Conservation (phyloP, 257 asterid genomes). For the Paraleonurus japonicus region DNA sequence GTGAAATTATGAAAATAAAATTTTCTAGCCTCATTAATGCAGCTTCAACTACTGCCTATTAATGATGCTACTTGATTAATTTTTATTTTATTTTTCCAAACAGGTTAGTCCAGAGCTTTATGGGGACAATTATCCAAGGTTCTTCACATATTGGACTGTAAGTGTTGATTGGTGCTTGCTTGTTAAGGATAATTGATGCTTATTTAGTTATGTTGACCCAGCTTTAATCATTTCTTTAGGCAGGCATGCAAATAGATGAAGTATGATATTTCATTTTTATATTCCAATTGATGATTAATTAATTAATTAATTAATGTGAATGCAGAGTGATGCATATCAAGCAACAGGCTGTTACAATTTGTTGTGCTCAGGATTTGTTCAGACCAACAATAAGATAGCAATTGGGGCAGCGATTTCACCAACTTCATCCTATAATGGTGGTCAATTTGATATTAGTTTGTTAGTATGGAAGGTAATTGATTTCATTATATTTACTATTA, state of each 20-base stretch:
- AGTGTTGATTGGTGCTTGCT: conserved; percentile 27
- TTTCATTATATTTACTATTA: not conserved
- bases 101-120: conserved; percentile 95
- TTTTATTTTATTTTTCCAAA: not conserved
- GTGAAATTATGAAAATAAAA: not conserved
- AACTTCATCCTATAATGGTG: conserved; percentile 63
- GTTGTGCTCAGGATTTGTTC: conserved; percentile 89
- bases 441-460: conserved; percentile 86
- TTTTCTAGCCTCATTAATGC: conserved; percentile 23
- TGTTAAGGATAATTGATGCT: not conserved
- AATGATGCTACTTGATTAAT: conserved; percentile 16
- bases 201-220: not conserved
- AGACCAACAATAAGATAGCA: conserved; percentile 75
- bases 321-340: conserved; percentile 90
- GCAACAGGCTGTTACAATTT: conserved; percentile 93
- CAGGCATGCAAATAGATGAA: conserved; percentile 21
- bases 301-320: conserved; percentile 19
- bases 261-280: conserved; percentile 5
- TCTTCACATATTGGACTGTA: conserved; percentile 96
- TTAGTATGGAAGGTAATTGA: conserved; percentile 84
- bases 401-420: conserved; percentile 97
- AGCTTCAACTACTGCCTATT: conserved; percentile 32
- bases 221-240: conserved; percentile 23
- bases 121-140: conserved; percentile 83
- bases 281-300: conserved; percentile 19